These are phyloP conservation scores for Halenospora varia DNA, from an alignment of 495 filamentous ascomycete species.

Conservation along the genomic window DNA sequence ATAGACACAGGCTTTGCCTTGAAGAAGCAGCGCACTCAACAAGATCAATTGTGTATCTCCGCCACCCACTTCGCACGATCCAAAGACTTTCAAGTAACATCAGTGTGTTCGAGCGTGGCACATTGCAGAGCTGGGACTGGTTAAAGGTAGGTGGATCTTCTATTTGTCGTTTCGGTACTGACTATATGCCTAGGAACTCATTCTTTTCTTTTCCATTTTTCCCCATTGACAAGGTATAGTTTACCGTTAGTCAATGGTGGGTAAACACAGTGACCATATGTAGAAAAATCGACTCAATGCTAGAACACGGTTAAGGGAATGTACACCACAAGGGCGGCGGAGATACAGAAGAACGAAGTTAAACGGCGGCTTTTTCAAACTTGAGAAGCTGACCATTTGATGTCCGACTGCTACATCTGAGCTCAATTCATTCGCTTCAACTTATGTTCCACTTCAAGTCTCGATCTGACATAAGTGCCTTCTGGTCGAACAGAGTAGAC, in stretches of 20 bases:
- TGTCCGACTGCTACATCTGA: neutral
- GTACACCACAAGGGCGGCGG: neutral
- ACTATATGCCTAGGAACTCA: slow-evolving; percentile 1
- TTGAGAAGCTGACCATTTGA: neutral
- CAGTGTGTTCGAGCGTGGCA: neutral
- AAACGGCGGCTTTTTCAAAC: neutral
- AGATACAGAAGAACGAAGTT: neutral
- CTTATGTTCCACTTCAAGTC: neutral
- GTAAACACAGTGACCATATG: neutral
- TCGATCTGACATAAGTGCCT: neutral
- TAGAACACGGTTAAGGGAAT: neutral
- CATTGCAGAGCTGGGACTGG: slow-evolving; percentile 2
- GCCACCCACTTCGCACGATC: neutral
- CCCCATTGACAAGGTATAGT: neutral
- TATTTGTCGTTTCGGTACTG: neutral
- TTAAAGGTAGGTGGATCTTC: slow-evolving; percentile 1
- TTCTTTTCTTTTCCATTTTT: neutral
- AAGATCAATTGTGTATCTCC: neutral
- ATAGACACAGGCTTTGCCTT: neutral
- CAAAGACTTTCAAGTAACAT: neutral
- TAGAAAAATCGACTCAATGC: neutral
- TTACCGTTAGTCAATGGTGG: neutral
- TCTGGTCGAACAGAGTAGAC: neutral
- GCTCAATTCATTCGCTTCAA: neutral
- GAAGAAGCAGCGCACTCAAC: slow-evolving; percentile 1